These are phyloP conservation scores for Monosporozyma unispora DNA, from an alignment of 805 yeast species.

Conservation along the genomic window DNA sequence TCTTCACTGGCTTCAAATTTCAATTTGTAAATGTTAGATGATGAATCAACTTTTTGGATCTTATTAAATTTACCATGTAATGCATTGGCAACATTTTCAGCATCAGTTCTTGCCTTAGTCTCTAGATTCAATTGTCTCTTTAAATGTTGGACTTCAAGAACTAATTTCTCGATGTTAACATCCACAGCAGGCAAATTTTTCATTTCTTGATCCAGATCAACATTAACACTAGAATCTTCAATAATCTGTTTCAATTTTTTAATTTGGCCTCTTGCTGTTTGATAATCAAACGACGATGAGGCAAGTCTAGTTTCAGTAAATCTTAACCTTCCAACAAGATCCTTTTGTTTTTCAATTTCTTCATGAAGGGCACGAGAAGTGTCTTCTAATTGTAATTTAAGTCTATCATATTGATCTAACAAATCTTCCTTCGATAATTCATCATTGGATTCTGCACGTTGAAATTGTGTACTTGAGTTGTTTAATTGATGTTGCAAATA, in stretches of 20 bases:
- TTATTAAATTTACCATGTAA: slow-evolving; percentile 19
- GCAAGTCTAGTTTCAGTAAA: slow-evolving; percentile 57
- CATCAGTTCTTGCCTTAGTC: slow-evolving; percentile 41
- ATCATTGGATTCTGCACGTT: neutral
- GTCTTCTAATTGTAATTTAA: slow-evolving; percentile 46
- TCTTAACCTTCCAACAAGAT: slow-evolving; percentile 47
- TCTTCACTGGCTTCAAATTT: slow-evolving; percentile 42
- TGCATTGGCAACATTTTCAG: slow-evolving; percentile 36
- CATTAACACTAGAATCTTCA: slow-evolving; percentile 17
- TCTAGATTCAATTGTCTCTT: slow-evolving; percentile 44
- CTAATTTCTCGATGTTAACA: slow-evolving; percentile 25
- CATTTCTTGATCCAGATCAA: slow-evolving; percentile 21
- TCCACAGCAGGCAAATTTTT: slow-evolving; percentile 16
- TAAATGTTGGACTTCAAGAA: slow-evolving; percentile 40
- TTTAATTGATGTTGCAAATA: slow-evolving; percentile 21
- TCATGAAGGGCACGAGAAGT: slow-evolving; percentile 40
- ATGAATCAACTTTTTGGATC: slow-evolving; percentile 22
- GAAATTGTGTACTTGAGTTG: neutral
- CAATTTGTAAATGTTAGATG: slow-evolving; percentile 34
- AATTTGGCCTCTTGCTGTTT: slow-evolving; percentile 37
- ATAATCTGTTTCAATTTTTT: slow-evolving; percentile 30
- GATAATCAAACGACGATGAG: slow-evolving; percentile 52
- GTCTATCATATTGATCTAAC: slow-evolving; percentile 29
- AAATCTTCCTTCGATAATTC: slow-evolving; percentile 15
- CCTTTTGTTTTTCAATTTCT: slow-evolving; percentile 35